Percentiles rank a stretch among this genome's conserved stretches.
These are phyloP conservation scores for Arthrinium puccinioides DNA, from an alignment of 2,329 filamentous ascomycete genomes.

Conservation along the genomic window DNA sequence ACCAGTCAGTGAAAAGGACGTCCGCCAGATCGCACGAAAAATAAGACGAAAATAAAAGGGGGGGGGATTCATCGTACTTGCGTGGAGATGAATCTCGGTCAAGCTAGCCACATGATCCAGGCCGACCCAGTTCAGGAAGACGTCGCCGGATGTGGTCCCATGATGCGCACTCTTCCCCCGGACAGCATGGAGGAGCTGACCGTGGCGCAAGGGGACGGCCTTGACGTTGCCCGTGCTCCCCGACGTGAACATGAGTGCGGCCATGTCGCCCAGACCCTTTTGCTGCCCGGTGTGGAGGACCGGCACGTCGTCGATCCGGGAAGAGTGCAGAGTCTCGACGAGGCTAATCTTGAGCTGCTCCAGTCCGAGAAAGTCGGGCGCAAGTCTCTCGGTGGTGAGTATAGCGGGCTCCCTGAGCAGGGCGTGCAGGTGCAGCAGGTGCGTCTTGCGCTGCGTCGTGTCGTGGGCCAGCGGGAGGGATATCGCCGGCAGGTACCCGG, in stretches of 20 bases:
- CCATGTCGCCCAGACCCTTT: slow-evolving; percentile 12
- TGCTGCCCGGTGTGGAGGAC: neutral
- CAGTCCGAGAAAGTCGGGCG: neutral
- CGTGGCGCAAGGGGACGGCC: slow-evolving; percentile 29
- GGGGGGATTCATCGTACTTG: too few relatives aligned
- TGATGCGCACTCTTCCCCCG: slow-evolving; percentile 22
- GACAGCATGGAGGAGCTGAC: slow-evolving; percentile 27
- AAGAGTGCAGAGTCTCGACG: neutral
- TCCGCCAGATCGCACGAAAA: too few relatives aligned
- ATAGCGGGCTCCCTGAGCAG: neutral
- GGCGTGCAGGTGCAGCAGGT: slow-evolving; percentile 1
- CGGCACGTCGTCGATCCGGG: neutral
- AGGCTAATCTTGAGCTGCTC: neutral
- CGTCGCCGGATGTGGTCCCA: slow-evolving; percentile 15
- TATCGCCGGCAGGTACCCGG: slow-evolving; percentile 4
- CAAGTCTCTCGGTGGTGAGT: neutral
- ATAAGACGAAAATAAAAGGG: too few relatives aligned
- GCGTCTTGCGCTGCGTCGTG: neutral
- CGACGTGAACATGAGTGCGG: slow-evolving; percentile 35
- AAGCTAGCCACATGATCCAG: slow-evolving; percentile 40
- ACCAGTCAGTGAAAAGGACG: too few relatives aligned
- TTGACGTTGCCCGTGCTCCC: slow-evolving; percentile 36
- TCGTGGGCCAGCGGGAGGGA: slow-evolving; percentile 5
- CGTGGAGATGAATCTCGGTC: slow-evolving; percentile 37
- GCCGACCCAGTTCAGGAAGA: slow-evolving; percentile 32